phyloP scores from a whole-genome alignment of 441 rosid species.

The Erodium chrysanthum region DNA sequence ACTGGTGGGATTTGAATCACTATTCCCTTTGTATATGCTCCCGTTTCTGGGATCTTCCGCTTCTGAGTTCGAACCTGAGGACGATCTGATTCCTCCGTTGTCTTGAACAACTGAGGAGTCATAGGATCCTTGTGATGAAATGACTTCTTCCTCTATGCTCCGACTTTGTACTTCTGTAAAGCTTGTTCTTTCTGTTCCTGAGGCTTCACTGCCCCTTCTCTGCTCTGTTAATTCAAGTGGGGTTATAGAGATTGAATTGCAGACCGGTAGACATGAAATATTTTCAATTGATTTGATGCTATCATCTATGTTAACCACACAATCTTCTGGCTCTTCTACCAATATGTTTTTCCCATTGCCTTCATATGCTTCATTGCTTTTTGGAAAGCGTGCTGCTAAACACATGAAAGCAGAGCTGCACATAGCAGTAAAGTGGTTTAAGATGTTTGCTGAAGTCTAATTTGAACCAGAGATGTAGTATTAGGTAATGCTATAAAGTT shows the following conservation, averaged over 20 bases:
- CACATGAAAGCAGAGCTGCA: constrained; percentile 98
- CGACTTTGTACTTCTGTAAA: constrained; percentile 33
- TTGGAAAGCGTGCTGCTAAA: constrained; percentile 66
- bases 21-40: constrained; percentile 26
- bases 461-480: constrained; percentile 13
- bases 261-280: constrained; percentile 22
- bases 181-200: constrained; percentile 35
- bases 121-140: constrained; percentile 54
- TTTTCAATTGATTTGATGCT: constrained; percentile 37
- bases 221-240: constrained; percentile 28
- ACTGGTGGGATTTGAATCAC: constrained; percentile 25
- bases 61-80: constrained; percentile 47
- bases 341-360: constrained; percentile 24
- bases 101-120: constrained; percentile 40
- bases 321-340: constrained; percentile 60
- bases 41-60: constrained; percentile 39
- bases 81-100: constrained; percentile 37
- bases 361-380: constrained; percentile 22
- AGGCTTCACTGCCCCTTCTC: constrained; percentile 29
- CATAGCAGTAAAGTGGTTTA: constrained; percentile 17
- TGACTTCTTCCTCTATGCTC: constrained; percentile 53
- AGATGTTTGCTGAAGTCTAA: constrained; percentile 15
- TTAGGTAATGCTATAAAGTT: constrained; percentile 19
- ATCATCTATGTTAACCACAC: constrained; percentile 29
- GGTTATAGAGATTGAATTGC: constrained; percentile 32